Conservation (phyloP, 805 yeast genomes). For the Sungouiella thailandica region DNA sequence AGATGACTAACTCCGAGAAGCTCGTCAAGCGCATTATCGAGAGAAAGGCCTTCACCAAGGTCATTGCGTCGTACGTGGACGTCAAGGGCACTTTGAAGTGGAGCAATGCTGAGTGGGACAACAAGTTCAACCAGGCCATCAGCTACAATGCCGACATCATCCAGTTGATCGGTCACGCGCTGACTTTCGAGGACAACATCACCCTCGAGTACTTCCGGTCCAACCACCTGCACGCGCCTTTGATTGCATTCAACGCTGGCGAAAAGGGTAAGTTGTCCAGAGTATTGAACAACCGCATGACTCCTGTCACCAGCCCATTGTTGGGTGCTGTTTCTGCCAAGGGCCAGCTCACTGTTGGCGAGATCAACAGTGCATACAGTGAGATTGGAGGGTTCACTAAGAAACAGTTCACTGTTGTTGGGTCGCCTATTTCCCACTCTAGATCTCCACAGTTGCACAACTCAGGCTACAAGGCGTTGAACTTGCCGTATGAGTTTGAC, state of each 20-base stretch:
- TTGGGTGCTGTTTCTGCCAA: constrained; percentile 73
- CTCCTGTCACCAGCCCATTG: constrained; percentile 77
- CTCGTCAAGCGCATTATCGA: constrained; percentile 49
- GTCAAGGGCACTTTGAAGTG: constrained; percentile 58
- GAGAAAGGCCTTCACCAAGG: constrained; percentile 54
- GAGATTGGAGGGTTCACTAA: constrained; percentile 58
- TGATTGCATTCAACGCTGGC: constrained; percentile 83
- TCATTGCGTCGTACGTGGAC: constrained; percentile 84
- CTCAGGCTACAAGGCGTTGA: constrained; percentile 67
- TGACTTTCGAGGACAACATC: constrained; percentile 60
- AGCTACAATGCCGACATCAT: constrained; percentile 65
- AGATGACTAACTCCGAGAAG: constrained; percentile 60
- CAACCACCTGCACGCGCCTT: constrained; percentile 51
- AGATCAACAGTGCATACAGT: constrained; percentile 54
- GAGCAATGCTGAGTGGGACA: constrained; percentile 70
- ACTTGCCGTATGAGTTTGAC: constrained; percentile 69
- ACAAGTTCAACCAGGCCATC: constrained; percentile 62
- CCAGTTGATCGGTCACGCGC: constrained; percentile 81
- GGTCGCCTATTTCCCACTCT: constrained; percentile 80
- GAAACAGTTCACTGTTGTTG: constrained; percentile 68
- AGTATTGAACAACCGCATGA: constrained; percentile 66
- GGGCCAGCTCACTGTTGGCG: constrained; percentile 65
- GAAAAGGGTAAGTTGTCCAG: constrained; percentile 72
- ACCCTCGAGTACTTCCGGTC: constrained; percentile 64
- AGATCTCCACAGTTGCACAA: constrained; percentile 86